These are phyloP conservation scores for Backusella psychrophila DNA, from an alignment of 192 early-diverging fungal genomes.

Conservation along the genomic window DNA sequence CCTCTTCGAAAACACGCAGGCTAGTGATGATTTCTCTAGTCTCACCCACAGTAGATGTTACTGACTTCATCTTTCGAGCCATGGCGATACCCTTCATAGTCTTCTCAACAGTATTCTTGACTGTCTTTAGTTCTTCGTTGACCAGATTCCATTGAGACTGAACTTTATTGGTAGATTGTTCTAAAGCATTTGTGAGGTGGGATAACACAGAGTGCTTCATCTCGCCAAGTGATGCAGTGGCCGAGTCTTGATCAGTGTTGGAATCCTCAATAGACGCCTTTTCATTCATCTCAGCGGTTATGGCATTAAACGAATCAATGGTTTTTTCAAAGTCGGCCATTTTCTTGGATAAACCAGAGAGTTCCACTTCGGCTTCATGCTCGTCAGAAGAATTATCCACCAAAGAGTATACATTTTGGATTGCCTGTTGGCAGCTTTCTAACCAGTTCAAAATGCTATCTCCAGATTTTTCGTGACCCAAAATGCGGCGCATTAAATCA, in stretches of 20 bases:
- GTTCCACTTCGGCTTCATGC: background rate
- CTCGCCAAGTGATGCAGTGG: background rate
- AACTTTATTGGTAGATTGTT: background rate
- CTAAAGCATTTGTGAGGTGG: background rate
- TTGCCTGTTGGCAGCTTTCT: conserved; percentile 4
- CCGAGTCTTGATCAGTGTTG: background rate
- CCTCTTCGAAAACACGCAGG: background rate
- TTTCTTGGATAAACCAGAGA: conserved; percentile 9
- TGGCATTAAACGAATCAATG: conserved; percentile 7
- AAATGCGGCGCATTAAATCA: conserved; percentile 18
- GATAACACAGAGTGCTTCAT: background rate
- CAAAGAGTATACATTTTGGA: background rate
- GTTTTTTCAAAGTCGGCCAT: conserved; percentile 10
- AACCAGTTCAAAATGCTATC: conserved; percentile 20
- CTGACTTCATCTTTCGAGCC: conserved; percentile 20
- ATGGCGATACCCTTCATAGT: conserved; percentile 3
- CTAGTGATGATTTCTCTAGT: conserved; percentile 9
- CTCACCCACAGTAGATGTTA: conserved; percentile 19
- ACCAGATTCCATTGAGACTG: conserved; percentile 18
- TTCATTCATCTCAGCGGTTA: background rate
- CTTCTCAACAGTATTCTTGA: conserved; percentile 10
- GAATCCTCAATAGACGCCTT: background rate
- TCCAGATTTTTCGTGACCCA: conserved; percentile 23
- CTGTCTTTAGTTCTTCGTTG: conserved; percentile 25
- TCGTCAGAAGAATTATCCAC: conserved; percentile 8